Evolutionary conservation across 2,329 filamentous ascomycete species (phyloP).

Genomic region (Fusarium graminum): DNA sequence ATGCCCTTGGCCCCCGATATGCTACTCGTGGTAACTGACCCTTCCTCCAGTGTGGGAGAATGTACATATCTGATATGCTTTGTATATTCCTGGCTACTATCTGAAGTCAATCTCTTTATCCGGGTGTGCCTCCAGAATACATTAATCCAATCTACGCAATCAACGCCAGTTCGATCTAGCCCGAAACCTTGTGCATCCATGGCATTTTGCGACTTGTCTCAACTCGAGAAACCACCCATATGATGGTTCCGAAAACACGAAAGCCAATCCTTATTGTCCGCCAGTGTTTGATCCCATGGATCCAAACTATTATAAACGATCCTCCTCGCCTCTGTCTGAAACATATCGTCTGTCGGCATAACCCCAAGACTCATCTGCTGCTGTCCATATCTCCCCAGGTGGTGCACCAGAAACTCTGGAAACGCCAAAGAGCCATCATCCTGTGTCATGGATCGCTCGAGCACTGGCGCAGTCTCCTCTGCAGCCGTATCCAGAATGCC

Average conservation of each 20-base stretch:
- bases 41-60: neutral
- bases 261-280: slow-evolving; percentile 49
- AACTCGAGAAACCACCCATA: neutral
- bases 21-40: no score
- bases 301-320: slow-evolving; percentile 46
- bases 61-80: neutral
- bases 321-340: slow-evolving; percentile 46
- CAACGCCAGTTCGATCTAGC: neutral
- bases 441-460: neutral
- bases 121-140: no score
- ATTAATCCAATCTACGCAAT: neutral
- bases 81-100: no score
- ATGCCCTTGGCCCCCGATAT: no score
- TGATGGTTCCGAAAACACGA: slow-evolving; percentile 40
- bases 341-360: slow-evolving; percentile 47
- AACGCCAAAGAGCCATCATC: slow-evolving; percentile 21
- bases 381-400: slow-evolving; percentile 44
- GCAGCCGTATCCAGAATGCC: neutral
- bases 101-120: no score
- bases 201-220: neutral
- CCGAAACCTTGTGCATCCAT: neutral
- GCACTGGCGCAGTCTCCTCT: neutral
- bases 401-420: slow-evolving; percentile 32
- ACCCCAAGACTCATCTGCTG: slow-evolving; percentile 41
- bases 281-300: slow-evolving; percentile 48